phyloP scores from a whole-genome alignment of 257 asterid genomes.

The Hygrophila difformis region DNA sequence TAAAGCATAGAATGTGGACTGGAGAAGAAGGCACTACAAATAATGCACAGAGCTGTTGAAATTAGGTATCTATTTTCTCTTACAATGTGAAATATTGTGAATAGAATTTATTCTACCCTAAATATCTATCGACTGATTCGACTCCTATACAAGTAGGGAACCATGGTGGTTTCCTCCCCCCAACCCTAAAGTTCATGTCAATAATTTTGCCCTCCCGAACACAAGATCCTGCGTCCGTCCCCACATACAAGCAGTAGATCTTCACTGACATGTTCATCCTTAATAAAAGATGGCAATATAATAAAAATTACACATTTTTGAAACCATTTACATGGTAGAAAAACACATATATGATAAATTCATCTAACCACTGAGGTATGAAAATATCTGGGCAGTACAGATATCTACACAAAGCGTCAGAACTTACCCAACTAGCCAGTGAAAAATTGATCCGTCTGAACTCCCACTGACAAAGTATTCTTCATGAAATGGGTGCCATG shows the following conservation, averaged over 20 bases:
- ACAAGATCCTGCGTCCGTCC: conserved; percentile 1
- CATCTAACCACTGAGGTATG: conserved; percentile 2
- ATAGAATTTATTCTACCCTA: no score
- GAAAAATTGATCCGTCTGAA: conserved; percentile 91
- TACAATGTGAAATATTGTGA: conserved; percentile 3
- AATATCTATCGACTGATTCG: no score
- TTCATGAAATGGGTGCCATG: conserved; percentile 99
- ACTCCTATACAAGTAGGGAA: no score
- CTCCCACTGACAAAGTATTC: conserved; percentile 99
- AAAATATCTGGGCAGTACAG: conserved; percentile 6
- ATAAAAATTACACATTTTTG: no score
- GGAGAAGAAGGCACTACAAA: conserved; percentile 1
- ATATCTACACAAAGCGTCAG: conserved; percentile 14
- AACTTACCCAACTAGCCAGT: conserved; percentile 94
- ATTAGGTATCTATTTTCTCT: no score
- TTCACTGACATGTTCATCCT: not conserved
- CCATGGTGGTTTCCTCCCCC: no score
- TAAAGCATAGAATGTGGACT: not conserved
- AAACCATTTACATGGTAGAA: no score
- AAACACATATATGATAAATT: conserved; percentile 3
- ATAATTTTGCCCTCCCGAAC: no score
- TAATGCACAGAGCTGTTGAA: no score
- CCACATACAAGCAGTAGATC: conserved; percentile 4
- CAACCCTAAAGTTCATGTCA: no score
- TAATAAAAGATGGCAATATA: not conserved